phyloP scores from a whole-genome alignment of 345 rosid species.

The Brassica cretica region DNA sequence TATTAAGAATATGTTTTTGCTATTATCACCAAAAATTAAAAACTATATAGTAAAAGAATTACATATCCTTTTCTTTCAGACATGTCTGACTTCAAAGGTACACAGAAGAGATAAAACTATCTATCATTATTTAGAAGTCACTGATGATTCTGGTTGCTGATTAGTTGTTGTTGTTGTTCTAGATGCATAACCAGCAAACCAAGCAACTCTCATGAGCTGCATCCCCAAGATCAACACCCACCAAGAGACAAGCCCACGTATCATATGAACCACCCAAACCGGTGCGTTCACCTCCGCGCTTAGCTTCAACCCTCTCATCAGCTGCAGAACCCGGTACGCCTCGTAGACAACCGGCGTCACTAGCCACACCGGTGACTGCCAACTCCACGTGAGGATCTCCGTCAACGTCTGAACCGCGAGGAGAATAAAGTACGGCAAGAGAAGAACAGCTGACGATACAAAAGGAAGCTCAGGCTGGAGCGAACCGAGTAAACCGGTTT shows the following conservation, averaged over 20 bases:
- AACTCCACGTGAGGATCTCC: slow-evolving; percentile 87
- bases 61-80: background rate
- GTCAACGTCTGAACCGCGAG: slow-evolving; percentile 77
- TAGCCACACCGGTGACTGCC: slow-evolving; percentile 92
- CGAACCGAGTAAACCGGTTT: slow-evolving; percentile 56
- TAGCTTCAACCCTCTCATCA: slow-evolving; percentile 84
- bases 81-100: background rate
- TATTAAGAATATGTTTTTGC: slow-evolving; percentile 13
- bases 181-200: slow-evolving; percentile 85
- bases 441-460: slow-evolving; percentile 60
- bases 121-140: slow-evolving; percentile 43
- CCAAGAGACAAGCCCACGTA: slow-evolving; percentile 87
- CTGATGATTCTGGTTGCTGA: slow-evolving; percentile 25
- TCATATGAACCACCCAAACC: slow-evolving; percentile 71
- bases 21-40: background rate
- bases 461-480: slow-evolving; percentile 69
- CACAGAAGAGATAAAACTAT: background rate
- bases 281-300: slow-evolving; percentile 76
- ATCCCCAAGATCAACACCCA: slow-evolving; percentile 87
- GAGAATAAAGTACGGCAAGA: slow-evolving; percentile 85
- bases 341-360: slow-evolving; percentile 91
- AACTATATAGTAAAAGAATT: background rate
- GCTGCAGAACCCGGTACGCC: slow-evolving; percentile 73
- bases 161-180: slow-evolving; percentile 22
- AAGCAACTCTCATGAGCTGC: slow-evolving; percentile 96